These are phyloP conservation scores for Tolypocladium nubicola DNA, from an alignment of 2,329 filamentous ascomycete species.

Conservation along the genomic window DNA sequence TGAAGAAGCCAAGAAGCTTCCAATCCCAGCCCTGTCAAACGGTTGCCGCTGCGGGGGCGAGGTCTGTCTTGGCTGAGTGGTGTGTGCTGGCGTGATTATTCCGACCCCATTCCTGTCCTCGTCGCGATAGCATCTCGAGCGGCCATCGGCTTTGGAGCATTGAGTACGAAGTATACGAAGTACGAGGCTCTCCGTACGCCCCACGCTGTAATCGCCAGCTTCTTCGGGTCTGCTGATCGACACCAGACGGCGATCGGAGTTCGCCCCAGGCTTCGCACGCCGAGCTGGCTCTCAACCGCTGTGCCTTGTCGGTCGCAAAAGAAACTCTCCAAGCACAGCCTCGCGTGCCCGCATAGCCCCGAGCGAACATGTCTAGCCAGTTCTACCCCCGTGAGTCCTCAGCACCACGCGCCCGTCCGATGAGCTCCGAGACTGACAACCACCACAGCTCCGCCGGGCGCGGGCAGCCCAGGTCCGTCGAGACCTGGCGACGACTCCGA, in stretches of 20 bases:
- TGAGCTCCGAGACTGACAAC: background rate
- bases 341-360: background rate
- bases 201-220: background rate
- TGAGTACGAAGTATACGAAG: too few relatives aligned
- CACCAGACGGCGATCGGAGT: background rate
- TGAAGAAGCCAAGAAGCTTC: background rate
- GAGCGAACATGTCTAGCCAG: slow-evolving; percentile 22
- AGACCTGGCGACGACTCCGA: background rate
- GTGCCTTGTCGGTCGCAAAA: background rate
- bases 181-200: too few relatives aligned
- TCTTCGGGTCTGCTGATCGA: background rate
- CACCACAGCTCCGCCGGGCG: slow-evolving; percentile 4
- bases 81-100: background rate
- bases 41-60: background rate
- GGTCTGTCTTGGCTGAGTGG: background rate
- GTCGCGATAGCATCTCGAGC: background rate
- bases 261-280: background rate
- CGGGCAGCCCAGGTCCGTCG: slow-evolving; percentile 14
- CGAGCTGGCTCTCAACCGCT: background rate
- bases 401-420: background rate
- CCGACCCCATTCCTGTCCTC: background rate
- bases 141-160: too few relatives aligned
- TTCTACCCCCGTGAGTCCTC: slow-evolving; percentile 36
- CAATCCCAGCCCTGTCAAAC: background rate
- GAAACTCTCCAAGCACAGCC: background rate